These are phyloP conservation scores for Trametes punicea DNA, from an alignment of 768 basidiomycete species.

Conservation along the genomic window DNA sequence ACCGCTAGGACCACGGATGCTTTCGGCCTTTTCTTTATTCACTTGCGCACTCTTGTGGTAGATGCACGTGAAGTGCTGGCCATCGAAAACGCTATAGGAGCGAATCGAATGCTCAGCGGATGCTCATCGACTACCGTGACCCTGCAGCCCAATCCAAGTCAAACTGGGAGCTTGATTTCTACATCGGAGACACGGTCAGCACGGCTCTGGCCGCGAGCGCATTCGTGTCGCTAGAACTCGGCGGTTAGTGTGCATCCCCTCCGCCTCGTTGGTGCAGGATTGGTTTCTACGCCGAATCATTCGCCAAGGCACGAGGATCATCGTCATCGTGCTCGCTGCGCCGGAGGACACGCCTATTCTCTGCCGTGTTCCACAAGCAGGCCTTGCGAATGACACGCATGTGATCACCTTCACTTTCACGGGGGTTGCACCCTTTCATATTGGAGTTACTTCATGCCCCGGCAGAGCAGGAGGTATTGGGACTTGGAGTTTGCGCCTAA, in stretches of 20 bases:
- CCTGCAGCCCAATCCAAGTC: neutral
- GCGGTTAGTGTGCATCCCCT: neutral
- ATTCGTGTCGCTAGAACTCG: conserved; percentile 2
- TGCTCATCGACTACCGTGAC: conserved; percentile 8
- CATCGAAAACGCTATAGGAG: neutral
- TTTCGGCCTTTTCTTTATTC: too few species aligned
- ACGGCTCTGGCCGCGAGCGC: neutral
- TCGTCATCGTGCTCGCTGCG: neutral
- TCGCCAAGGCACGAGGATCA: neutral
- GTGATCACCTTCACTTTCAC: neutral
- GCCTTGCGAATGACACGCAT: neutral
- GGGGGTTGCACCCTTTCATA: neutral
- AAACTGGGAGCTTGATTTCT: neutral
- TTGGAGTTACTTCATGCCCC: neutral
- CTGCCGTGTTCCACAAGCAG: neutral
- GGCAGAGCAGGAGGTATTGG: conserved; percentile 3
- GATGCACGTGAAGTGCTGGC: neutral
- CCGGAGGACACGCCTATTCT: neutral
- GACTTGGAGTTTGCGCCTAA: neutral
- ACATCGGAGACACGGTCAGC: neutral
- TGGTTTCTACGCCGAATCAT: too few species aligned
- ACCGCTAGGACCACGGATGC: too few species aligned
- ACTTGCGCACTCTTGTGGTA: too few species aligned
- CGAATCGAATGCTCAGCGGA: neutral
- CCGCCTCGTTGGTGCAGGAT: neutral